Percentiles rank a stretch among this genome's conserved stretches.
Evolutionary conservation across 768 basidiomycete genomes (phyloP).

Genomic region (Dioszegia aurantiaca): DNA sequence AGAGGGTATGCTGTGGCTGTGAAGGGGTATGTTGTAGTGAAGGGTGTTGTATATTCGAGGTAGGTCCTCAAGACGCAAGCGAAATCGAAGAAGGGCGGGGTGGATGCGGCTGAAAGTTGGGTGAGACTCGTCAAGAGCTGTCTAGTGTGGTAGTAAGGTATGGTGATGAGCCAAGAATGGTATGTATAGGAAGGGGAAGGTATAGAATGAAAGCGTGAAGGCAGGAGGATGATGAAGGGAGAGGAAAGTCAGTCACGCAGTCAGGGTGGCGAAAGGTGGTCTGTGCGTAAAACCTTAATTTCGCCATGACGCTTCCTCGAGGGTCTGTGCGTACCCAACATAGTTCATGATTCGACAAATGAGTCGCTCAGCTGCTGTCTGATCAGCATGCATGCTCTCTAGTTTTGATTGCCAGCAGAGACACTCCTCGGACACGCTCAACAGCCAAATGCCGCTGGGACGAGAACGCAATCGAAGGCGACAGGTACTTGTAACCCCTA

Average conservation of each 20-base stretch:
- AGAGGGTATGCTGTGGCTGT: neutral
- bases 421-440: too few relatives aligned
- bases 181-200: neutral
- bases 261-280: neutral
- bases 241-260: constrained; percentile 6
- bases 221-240: neutral
- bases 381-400: too few relatives aligned
- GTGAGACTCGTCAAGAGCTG: neutral
- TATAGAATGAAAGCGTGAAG: neutral
- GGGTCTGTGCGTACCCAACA: neutral
- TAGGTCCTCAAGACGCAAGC: constrained; percentile 12
- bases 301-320: neutral
- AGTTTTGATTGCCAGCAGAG: too few relatives aligned
- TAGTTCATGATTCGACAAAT: too few relatives aligned
- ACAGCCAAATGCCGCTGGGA: too few relatives aligned
- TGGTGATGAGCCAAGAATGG: neutral
- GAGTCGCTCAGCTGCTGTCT: neutral
- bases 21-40: neutral
- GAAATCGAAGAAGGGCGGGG: neutral
- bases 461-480: too few relatives aligned
- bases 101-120: neutral
- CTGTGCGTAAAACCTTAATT: constrained; percentile 6
- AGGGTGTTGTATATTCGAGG: neutral
- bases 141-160: neutral
- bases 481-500: neutral